Evolutionary conservation across 1,284 basidiomycete species (phyloP).

Genomic region (Inonotus obliquus): DNA sequence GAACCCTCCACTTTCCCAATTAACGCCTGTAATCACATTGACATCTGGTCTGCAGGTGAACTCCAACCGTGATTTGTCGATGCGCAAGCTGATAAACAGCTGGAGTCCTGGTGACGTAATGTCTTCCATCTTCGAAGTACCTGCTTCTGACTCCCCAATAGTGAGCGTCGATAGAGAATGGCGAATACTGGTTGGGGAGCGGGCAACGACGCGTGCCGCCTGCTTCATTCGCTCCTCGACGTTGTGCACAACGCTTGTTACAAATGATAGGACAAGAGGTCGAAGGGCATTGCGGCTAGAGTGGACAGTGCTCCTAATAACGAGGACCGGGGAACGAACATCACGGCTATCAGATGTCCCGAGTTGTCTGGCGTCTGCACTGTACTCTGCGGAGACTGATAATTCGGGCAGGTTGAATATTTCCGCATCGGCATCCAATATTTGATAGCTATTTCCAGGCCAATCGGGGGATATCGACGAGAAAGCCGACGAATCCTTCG

Average conservation of each 20-base stretch:
- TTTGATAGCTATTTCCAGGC: slow-evolving; percentile 42
- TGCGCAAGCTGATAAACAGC: slow-evolving; percentile 80
- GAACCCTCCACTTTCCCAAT: slow-evolving; percentile 92
- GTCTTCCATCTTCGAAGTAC: neutral
- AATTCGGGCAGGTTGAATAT: slow-evolving; percentile 74
- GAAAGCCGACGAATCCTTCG: slow-evolving; percentile 33
- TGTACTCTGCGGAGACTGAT: slow-evolving; percentile 82
- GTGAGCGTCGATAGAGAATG: slow-evolving; percentile 17
- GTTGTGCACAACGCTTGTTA: slow-evolving; percentile 64
- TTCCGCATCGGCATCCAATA: slow-evolving; percentile 50
- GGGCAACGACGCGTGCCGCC: neutral
- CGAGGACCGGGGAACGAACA: slow-evolving; percentile 50
- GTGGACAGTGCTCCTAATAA: slow-evolving; percentile 79
- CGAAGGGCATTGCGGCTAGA: slow-evolving; percentile 80
- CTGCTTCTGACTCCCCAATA: neutral
- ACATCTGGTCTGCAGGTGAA: slow-evolving; percentile 86
- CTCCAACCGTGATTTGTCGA: slow-evolving; percentile 81
- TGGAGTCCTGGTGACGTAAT: slow-evolving; percentile 45
- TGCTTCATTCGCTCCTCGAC: slow-evolving; percentile 62
- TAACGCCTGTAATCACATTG: slow-evolving; percentile 78
- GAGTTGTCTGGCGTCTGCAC: slow-evolving; percentile 42
- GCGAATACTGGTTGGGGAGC: neutral
- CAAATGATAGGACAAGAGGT: slow-evolving; percentile 79
- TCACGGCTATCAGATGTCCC: slow-evolving; percentile 23
- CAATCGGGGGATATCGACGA: slow-evolving; percentile 33